Conservation (phyloP, 768 basidiomycete species). For the Suillus discolor region DNA sequence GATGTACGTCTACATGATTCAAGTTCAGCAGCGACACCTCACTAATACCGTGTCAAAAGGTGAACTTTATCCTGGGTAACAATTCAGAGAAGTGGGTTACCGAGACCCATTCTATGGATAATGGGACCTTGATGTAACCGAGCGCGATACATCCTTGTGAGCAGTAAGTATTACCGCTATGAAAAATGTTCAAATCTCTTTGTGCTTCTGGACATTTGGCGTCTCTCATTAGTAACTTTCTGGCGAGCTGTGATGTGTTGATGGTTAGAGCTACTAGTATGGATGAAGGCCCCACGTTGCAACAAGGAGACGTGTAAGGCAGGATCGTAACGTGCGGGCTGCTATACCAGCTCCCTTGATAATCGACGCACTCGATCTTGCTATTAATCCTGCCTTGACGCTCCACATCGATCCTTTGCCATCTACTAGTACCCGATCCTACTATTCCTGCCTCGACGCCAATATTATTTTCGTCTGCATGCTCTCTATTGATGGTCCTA, state of each 20-base stretch:
- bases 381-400: too few relatives aligned
- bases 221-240: slow-evolving; percentile 30
- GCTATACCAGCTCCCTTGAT: too few relatives aligned
- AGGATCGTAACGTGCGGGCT: neutral
- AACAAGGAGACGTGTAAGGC: slow-evolving; percentile 54
- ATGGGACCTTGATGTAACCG: slow-evolving; percentile 47
- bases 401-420: too few relatives aligned
- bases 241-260: slow-evolving; percentile 42
- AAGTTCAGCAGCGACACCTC: neutral
- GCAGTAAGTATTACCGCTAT: slow-evolving; percentile 6
- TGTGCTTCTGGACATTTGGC: slow-evolving; percentile 59
- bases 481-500: too few relatives aligned
- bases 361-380: too few relatives aligned
- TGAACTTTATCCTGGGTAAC: slow-evolving; percentile 51
- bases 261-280: slow-evolving; percentile 46
- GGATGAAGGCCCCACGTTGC: slow-evolving; percentile 54
- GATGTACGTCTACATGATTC: slow-evolving; percentile 30
- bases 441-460: too few relatives aligned
- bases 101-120: slow-evolving; percentile 49
- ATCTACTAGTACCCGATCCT: too few relatives aligned
- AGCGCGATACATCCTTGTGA: slow-evolving; percentile 51
- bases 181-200: slow-evolving; percentile 22
- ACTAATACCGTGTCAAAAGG: slow-evolving; percentile 14
- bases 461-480: too few relatives aligned
- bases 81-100: slow-evolving; percentile 41